Conservation (phyloP, 2,329 filamentous ascomycete genomes). For the Fusarium penzigii region DNA sequence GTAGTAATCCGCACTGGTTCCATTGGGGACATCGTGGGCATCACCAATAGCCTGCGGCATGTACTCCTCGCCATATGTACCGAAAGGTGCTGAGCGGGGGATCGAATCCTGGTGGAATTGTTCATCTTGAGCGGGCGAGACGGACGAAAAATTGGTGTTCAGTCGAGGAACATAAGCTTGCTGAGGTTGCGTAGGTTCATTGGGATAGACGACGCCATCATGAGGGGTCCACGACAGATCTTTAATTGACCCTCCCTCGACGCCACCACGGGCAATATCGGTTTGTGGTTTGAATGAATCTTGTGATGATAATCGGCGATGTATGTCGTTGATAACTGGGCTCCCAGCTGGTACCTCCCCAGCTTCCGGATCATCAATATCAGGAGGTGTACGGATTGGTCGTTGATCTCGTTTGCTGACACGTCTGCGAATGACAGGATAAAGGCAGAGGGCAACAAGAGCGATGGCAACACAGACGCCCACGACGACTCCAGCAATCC, state of each 20-base stretch:
- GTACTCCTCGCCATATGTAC: constrained; percentile 27
- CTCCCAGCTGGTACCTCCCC: constrained; percentile 22
- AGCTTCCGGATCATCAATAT: constrained; percentile 33
- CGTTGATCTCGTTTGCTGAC: constrained; percentile 31
- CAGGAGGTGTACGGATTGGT: constrained; percentile 16
- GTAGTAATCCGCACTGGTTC: constrained; percentile 44
- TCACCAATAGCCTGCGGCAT: constrained; percentile 30
- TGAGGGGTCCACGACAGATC: constrained; percentile 27
- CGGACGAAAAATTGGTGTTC: constrained; percentile 15
- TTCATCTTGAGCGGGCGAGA: constrained; percentile 7
- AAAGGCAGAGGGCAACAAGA: constrained; percentile 40
- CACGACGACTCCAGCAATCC: constrained; percentile 40
- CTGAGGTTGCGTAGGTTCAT: constrained; percentile 14
- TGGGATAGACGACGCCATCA: constrained; percentile 17
- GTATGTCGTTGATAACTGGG: constrained; percentile 18
- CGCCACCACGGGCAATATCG: constrained; percentile 31
- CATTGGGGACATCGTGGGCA: constrained; percentile 35
- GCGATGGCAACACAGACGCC: constrained; percentile 36
- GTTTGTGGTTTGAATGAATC: constrained; percentile 37
- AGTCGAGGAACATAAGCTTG: constrained; percentile 13
- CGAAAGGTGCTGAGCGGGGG: constrained; percentile 23
- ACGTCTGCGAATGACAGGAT: constrained; percentile 40
- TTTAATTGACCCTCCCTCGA: constrained; percentile 25
- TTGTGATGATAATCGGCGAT: constrained; percentile 38
- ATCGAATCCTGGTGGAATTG: constrained; percentile 14